phyloP scores from a whole-genome alignment of 176 grass and related monocot genomes.

The Eleusine indica region DNA sequence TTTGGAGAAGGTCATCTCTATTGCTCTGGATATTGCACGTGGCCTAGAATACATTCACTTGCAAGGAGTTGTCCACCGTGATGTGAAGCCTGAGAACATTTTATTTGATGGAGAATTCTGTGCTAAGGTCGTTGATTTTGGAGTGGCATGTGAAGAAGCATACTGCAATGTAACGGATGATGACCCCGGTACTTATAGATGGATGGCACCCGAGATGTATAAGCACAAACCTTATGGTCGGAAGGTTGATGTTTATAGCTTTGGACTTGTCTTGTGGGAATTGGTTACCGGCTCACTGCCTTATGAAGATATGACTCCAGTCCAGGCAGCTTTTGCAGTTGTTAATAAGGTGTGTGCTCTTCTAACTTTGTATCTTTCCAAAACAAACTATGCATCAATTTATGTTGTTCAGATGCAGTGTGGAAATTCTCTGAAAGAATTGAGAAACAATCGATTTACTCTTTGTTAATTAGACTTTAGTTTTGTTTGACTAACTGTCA shows the following conservation, averaged over 20 bases:
- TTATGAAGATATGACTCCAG: conserved; percentile 82
- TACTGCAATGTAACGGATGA: conserved; percentile 65
- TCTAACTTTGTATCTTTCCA: background rate
- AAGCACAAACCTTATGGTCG: conserved; percentile 72
- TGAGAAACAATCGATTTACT: conserved; percentile 16
- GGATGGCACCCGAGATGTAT: conserved; percentile 99
- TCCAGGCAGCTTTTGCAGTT: conserved; percentile 93
- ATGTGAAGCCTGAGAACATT: conserved; percentile 98
- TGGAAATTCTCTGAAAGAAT: background rate
- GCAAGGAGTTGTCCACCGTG: conserved; percentile 87
- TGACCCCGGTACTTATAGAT: conserved; percentile 88
- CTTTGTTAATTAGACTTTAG: background rate
- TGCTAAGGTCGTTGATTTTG: conserved; percentile 91
- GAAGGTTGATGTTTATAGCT: conserved; percentile 97
- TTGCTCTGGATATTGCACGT: conserved; percentile 67
- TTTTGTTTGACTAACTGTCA: background rate
- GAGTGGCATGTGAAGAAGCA: conserved; percentile 80
- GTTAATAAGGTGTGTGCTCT: conserved; percentile 74
- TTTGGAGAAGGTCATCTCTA: conserved; percentile 62
- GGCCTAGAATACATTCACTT: conserved; percentile 95
- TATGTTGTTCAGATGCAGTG: background rate
- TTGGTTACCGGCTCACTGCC: conserved; percentile 75
- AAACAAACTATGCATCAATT: background rate
- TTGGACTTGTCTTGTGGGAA: conserved; percentile 89
- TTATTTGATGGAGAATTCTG: conserved; percentile 79